Conservation (phyloP, 495 filamentous ascomycete genomes). For the Thermochaetoides thermophila region DNA sequence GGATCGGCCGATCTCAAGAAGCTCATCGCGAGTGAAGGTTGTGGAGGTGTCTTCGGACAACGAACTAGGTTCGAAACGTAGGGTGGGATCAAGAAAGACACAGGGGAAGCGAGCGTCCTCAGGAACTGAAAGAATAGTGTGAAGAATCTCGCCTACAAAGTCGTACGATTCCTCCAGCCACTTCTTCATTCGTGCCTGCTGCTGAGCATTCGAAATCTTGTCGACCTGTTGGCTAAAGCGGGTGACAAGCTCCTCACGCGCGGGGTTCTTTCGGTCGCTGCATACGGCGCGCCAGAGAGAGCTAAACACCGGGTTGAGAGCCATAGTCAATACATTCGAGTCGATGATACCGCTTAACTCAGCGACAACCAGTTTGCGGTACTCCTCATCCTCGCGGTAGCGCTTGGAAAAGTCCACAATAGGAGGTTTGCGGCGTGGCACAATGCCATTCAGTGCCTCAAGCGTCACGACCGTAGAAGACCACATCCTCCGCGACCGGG, state of each 20-base stretch:
- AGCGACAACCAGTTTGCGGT: slow-evolving; percentile 18
- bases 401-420: slow-evolving; percentile 23
- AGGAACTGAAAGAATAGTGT: slow-evolving; percentile 29
- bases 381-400: slow-evolving; percentile 21
- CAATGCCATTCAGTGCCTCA: slow-evolving; percentile 12
- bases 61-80: slow-evolving; percentile 14
- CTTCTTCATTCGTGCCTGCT: slow-evolving; percentile 23
- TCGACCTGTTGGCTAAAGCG: slow-evolving; percentile 23
- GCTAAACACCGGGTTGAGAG: slow-evolving; percentile 34
- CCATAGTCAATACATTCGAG: slow-evolving; percentile 23
- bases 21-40: slow-evolving; percentile 23
- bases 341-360: slow-evolving; percentile 26
- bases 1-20: slow-evolving; percentile 32
- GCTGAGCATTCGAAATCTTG: slow-evolving; percentile 10
- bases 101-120: slow-evolving; percentile 33
- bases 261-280: slow-evolving; percentile 25
- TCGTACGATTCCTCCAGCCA: slow-evolving; percentile 37
- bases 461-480: slow-evolving; percentile 12
- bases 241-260: slow-evolving; percentile 23
- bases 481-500: too few species aligned
- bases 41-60: slow-evolving; percentile 9
- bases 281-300: slow-evolving; percentile 32
- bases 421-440: slow-evolving; percentile 13
- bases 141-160: slow-evolving; percentile 22
- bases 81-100: slow-evolving; percentile 33